A percentile compares a stretch with the other conserved stretches of the same genome.
phyloP scores from a whole-genome alignment of 805 yeast genomes.

The Candida gorgasii region DNA sequence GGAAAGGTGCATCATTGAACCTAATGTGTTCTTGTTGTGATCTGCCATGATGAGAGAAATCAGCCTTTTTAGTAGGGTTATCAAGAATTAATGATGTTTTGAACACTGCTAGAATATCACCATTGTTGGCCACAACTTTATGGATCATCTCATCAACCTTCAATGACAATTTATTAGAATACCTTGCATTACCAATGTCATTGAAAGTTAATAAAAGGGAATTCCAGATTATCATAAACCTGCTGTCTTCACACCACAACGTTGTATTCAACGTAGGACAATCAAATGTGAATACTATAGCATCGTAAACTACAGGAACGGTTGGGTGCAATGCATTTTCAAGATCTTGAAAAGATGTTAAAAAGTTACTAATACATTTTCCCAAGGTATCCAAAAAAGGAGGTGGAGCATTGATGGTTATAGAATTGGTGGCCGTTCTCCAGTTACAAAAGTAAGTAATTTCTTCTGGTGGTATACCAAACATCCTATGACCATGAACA shows the following conservation, averaged over 20 bases:
- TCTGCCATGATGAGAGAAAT: conserved; percentile 46
- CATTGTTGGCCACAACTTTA: conserved; percentile 20
- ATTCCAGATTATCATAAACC: conserved; percentile 18
- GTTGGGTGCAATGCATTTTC: conserved; percentile 72
- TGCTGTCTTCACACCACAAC: conserved; percentile 22
- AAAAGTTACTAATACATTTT: conserved; percentile 48
- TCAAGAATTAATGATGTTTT: conserved; percentile 62
- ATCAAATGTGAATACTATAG: conserved; percentile 60
- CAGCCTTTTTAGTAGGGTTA: conserved; percentile 54
- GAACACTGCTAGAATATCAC: conserved; percentile 38
- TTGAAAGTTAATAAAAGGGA: conserved; percentile 47
- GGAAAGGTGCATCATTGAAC: conserved; percentile 79
- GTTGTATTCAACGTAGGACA: conserved; percentile 49
- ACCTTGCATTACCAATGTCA: conserved; percentile 71
- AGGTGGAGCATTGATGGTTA: conserved; percentile 53
- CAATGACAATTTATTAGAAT: conserved; percentile 54
- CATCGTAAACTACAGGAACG: conserved; percentile 62
- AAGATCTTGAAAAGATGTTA: conserved; percentile 64
- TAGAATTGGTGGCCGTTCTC: conserved; percentile 72
- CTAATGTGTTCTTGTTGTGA: conserved; percentile 67
- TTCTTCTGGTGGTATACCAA: conserved; percentile 87
- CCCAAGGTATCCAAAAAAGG: conserved; percentile 45
- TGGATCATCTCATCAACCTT: conserved; percentile 49
- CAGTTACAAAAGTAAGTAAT: conserved; percentile 89
- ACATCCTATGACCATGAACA: conserved; percentile 87